phyloP scores from a whole-genome alignment of 139 green algal genomes.

The Chlamydomonas eustigma region DNA sequence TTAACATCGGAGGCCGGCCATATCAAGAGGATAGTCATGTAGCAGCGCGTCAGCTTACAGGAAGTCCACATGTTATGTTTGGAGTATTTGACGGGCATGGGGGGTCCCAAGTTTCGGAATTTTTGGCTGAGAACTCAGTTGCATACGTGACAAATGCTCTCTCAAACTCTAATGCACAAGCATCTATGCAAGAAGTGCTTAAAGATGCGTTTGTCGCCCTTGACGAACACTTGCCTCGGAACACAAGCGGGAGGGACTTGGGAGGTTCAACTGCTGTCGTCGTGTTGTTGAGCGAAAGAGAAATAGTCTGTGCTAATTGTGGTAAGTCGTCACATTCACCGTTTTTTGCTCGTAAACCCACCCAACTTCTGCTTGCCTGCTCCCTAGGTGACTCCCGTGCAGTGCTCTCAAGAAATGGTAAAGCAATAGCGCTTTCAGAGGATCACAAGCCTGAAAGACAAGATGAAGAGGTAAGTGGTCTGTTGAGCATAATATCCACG shows the following conservation, averaged over 20 bases:
- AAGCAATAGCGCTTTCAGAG: constrained; percentile 37
- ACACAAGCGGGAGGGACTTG: not conserved
- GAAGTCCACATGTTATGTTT: not conserved
- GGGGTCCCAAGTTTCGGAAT: not conserved
- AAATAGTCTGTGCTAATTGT: not conserved
- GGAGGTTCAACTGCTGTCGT: constrained; percentile 8
- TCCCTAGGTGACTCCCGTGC: constrained; percentile 43
- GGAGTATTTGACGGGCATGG: constrained; percentile 9
- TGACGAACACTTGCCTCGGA: not conserved
- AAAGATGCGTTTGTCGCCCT: not conserved
- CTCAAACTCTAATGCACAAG: too few relatives aligned
- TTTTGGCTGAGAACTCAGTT: not conserved
- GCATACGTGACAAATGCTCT: not conserved
- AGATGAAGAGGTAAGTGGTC: constrained; percentile 35
- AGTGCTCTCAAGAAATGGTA: constrained; percentile 42
- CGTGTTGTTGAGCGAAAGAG: not conserved
- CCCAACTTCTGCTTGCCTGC: not conserved
- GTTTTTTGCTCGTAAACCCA: not conserved
- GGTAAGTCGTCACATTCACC: not conserved
- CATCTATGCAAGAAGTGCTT: too few relatives aligned
- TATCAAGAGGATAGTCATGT: not conserved
- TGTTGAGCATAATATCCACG: constrained; percentile 39
- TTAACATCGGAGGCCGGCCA: not conserved
- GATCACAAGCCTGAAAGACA: constrained; percentile 61
- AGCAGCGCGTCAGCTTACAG: not conserved